Evolutionary conservation across 2,329 filamentous ascomycete species (phyloP).

Genomic region (Eutypella sp.): DNA sequence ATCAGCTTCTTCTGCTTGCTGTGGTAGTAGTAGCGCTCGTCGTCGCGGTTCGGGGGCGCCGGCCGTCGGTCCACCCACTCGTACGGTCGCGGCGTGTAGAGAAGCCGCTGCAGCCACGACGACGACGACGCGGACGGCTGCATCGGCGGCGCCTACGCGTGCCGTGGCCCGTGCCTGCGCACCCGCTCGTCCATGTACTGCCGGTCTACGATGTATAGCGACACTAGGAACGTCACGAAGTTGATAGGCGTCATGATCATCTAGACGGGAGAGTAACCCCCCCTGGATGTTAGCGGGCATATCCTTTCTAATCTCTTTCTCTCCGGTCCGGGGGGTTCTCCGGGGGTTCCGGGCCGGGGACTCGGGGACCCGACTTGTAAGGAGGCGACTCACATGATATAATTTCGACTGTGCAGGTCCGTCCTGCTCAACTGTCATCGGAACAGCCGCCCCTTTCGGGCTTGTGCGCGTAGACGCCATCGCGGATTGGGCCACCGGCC

Average conservation of each 20-base stretch:
- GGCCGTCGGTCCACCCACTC: slow-evolving; percentile 22
- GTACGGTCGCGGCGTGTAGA: slow-evolving; percentile 38
- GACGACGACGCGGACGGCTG: slow-evolving; percentile 11
- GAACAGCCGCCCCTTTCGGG: slow-evolving; percentile 4
- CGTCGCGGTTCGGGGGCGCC: slow-evolving; percentile 14
- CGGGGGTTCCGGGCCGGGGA: too few relatives aligned
- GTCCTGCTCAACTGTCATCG: too few relatives aligned
- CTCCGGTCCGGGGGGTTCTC: too few relatives aligned
- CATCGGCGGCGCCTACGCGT: slow-evolving; percentile 21
- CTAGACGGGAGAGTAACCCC: slow-evolving; percentile 20
- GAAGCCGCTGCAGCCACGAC: slow-evolving; percentile 35
- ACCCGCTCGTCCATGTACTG: slow-evolving; percentile 47
- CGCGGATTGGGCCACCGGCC: too few relatives aligned
- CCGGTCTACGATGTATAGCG: slow-evolving; percentile 58
- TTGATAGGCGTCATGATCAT: slow-evolving; percentile 57
- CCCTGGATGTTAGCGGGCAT: background rate
- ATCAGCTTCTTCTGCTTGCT: slow-evolving; percentile 56
- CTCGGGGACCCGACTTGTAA: too few relatives aligned
- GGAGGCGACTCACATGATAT: slow-evolving; percentile 20
- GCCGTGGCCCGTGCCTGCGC: slow-evolving; percentile 29
- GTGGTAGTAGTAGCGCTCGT: slow-evolving; percentile 43
- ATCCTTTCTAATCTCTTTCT: background rate
- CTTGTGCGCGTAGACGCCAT: background rate
- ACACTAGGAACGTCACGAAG: slow-evolving; percentile 60
- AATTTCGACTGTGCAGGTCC: slow-evolving; percentile 13